Conservation (phyloP, 2,329 filamentous ascomycete genomes). For the Chalaropsis ovoidea region DNA sequence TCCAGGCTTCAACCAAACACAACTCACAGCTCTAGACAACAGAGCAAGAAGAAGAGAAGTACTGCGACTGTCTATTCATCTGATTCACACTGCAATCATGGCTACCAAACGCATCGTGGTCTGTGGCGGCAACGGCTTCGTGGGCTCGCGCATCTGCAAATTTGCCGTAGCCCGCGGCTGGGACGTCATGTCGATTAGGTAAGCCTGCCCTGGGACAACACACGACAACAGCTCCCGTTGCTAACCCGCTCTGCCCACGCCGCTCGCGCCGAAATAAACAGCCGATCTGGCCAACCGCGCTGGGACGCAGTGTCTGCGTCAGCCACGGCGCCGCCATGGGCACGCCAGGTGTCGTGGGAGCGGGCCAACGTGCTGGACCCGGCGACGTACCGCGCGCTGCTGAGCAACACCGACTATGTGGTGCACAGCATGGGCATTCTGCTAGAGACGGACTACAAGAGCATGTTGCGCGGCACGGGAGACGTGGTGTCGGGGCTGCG, state of each 20-base stretch:
- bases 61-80: not conserved
- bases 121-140: constrained; percentile 85
- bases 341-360: constrained; percentile 73
- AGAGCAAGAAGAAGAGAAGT: not conserved
- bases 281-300: constrained; percentile 78
- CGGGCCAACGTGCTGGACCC: constrained; percentile 80
- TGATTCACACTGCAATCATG: constrained; percentile 36
- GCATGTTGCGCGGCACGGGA: constrained; percentile 71
- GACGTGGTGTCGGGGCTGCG: constrained; percentile 68
- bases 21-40: not conserved
- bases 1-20: no score
- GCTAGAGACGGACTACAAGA: constrained; percentile 96
- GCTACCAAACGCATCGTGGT: constrained; percentile 73
- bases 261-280: constrained; percentile 34
- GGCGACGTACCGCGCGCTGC: constrained; percentile 62
- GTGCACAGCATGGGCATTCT: constrained; percentile 95
- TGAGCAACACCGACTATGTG: constrained; percentile 70
- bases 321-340: constrained; percentile 63
- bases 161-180: constrained; percentile 75
- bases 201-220: constrained; percentile 28
- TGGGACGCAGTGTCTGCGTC: constrained; percentile 75
- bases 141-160: constrained; percentile 84
- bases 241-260: constrained; percentile 14
- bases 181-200: constrained; percentile 90
- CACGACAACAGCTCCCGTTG: not conserved